These are phyloP conservation scores for Serpula lacrymans DNA, from an alignment of 768 basidiomycete species.

Conservation along the genomic window DNA sequence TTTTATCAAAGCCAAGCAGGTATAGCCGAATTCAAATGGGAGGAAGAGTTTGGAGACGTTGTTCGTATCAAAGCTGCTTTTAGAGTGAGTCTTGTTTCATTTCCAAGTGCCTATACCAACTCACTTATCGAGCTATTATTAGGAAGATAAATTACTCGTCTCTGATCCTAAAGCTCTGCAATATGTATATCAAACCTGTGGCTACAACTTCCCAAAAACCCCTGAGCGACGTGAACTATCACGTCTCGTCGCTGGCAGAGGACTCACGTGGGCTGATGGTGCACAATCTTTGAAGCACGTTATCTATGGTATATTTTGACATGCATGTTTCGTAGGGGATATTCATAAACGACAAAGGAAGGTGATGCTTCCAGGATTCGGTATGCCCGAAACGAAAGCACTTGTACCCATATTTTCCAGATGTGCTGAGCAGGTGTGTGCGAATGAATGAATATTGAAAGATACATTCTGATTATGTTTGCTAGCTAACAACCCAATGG, in stretches of 20 bases:
- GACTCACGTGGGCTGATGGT: conserved; percentile 55
- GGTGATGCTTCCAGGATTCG: conserved; percentile 34
- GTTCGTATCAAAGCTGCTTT: conserved; percentile 50
- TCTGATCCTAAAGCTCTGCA: conserved; percentile 60
- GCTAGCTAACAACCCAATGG: conserved; percentile 49
- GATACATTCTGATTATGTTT: neutral
- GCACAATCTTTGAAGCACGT: conserved; percentile 7
- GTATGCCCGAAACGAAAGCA: conserved; percentile 39
- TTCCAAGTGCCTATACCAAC: too few relatives aligned
- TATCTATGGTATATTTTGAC: too few relatives aligned
- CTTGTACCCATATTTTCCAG: conserved; percentile 17
- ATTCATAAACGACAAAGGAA: conserved; percentile 29
- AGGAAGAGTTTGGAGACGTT: conserved; percentile 45
- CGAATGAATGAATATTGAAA: neutral
- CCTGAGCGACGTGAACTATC: conserved; percentile 48
- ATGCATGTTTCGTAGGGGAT: conserved; percentile 13
- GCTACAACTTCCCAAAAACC: conserved; percentile 54
- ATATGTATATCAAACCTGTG: conserved; percentile 52
- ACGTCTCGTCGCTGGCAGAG: conserved; percentile 47
- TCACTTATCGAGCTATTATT: conserved; percentile 1
- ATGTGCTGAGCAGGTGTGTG: conserved; percentile 17
- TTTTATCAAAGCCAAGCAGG: conserved; percentile 50
- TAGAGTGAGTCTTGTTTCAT: conserved; percentile 35
- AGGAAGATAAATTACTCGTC: conserved; percentile 53
- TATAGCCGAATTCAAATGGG: conserved; percentile 48